Percentiles rank a stretch among this genome's conserved stretches.
phyloP scores from a whole-genome alignment of 2,329 filamentous ascomycete species.

The Didymella glomerata region DNA sequence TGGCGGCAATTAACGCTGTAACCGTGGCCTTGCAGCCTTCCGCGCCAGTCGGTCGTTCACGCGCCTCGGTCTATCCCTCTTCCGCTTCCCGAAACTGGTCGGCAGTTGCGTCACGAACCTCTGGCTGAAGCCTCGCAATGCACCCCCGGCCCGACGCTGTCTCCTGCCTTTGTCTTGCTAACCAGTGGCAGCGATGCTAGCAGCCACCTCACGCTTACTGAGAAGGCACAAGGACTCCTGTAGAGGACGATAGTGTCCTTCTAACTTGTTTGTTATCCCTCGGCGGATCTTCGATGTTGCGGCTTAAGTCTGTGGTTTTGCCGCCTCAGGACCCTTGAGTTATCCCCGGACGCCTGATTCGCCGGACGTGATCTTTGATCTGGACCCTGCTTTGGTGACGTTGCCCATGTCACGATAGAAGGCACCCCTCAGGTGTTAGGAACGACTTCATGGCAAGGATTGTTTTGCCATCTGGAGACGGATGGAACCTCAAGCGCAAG shows the following conservation, averaged over 20 bases:
- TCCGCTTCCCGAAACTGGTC: conserved; percentile 24
- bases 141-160: conserved; percentile 16
- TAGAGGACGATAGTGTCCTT: background rate
- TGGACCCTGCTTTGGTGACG: conserved; percentile 16
- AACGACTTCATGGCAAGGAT: conserved; percentile 3
- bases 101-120: conserved; percentile 12
- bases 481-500: conserved; percentile 17
- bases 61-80: conserved; percentile 24
- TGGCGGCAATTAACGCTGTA: conserved; percentile 22
- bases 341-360: conserved; percentile 22
- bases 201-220: background rate
- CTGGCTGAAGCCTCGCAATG: conserved; percentile 9
- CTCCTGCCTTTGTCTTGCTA: background rate
- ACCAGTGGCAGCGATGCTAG: background rate
- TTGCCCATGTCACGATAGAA: conserved; percentile 15
- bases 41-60: conserved; percentile 11
- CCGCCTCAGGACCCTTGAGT: conserved; percentile 18
- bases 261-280: conserved; percentile 3
- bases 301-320: conserved; percentile 11
- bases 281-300: conserved; percentile 15
- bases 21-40: conserved; percentile 20
- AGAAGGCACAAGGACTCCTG: background rate
- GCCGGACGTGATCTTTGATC: background rate
- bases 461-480: conserved; percentile 1
- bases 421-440: background rate